These are phyloP conservation scores for Plasmodium gonderi DNA, from an alignment of 169 alveolate genomes.

Conservation along the genomic window DNA sequence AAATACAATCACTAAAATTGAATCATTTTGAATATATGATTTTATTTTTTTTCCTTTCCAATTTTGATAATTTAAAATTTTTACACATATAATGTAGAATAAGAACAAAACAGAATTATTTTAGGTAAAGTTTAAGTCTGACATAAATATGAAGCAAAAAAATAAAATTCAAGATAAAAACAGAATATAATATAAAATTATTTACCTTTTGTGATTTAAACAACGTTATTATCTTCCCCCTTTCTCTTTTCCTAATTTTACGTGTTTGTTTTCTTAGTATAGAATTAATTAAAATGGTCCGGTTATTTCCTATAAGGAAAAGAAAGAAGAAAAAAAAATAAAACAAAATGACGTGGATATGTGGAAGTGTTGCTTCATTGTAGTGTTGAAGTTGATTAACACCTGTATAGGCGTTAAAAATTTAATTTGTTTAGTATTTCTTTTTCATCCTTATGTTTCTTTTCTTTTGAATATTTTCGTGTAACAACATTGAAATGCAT, in stretches of 20 bases:
- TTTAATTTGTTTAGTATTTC: not conserved
- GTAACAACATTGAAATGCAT: not conserved
- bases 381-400: not conserved
- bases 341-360: not conserved
- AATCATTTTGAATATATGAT: not conserved
- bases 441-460: not conserved
- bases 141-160: slow-evolving; percentile 24
- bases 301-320: slow-evolving; percentile 44
- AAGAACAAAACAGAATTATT: slow-evolving; percentile 1
- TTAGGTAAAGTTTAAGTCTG: slow-evolving; percentile 8
- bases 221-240: slow-evolving; percentile 13
- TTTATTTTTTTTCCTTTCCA: not conserved
- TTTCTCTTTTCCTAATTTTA: slow-evolving; percentile 25
- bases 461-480: not conserved
- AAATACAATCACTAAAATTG: not conserved
- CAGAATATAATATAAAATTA: slow-evolving; percentile 21
- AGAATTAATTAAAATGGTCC: slow-evolving; percentile 27
- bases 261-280: slow-evolving; percentile 9
- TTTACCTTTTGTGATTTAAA: slow-evolving; percentile 47
- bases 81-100: not conserved
- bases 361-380: not conserved
- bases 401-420: not conserved
- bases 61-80: not conserved
- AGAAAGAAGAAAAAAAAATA: not conserved
- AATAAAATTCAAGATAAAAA: slow-evolving; percentile 18